Evolutionary conservation across 331 rosid genomes (phyloP), one percentile per base, ranked within the genome.

Genomic region (Phaseolus coccineus): DNA sequence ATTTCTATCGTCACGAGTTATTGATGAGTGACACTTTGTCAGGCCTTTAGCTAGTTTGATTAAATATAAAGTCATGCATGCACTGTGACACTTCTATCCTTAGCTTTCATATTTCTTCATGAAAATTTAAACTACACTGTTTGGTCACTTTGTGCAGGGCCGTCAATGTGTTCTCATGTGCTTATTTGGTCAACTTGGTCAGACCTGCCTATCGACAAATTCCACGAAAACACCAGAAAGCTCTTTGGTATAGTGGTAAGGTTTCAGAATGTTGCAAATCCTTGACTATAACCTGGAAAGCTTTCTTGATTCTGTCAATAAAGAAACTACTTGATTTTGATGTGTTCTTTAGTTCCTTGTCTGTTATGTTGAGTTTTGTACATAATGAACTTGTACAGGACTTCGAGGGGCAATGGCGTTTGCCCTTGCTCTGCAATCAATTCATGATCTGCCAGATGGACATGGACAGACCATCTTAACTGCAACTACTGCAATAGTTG

Each of bases 351-450:
- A 50, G 39, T 76, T 52, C 51, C 69, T 48, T 69, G 4, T 55
- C 57, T 25, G 47, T 27, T 74, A 19, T 39, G 12, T 59, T 50
- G n/a, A 68, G 22, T 24, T 56, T 78, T 77, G 22, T 22, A 42
- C 72, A 12, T 69, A 58, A 35, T 57, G 82, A 77, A 62, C 50
- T 46, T 72, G 79, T 67, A 40, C 72, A 93, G 96, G 96, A 81
- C 97, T 93, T 77, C 90, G 97, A 81, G 97, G 97, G 73, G 96
- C 94, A 62, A 93, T 93, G 94, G 94, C 97, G 19, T 93, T 93
- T 88, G 96, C 97, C 71, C 89, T 91, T 64, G 92, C 97, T 67
- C 84, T 92, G 84, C 96, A 92, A 85, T 92, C 96, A 47, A 84
- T 90, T 82, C 94, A 89, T 65, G 96, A 90, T 77, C 97, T 92